Percentiles rank a stretch among this genome's conserved stretches.
These are phyloP conservation scores for Trametopsis cervina DNA, from an alignment of 768 basidiomycete genomes.

Conservation along the genomic window DNA sequence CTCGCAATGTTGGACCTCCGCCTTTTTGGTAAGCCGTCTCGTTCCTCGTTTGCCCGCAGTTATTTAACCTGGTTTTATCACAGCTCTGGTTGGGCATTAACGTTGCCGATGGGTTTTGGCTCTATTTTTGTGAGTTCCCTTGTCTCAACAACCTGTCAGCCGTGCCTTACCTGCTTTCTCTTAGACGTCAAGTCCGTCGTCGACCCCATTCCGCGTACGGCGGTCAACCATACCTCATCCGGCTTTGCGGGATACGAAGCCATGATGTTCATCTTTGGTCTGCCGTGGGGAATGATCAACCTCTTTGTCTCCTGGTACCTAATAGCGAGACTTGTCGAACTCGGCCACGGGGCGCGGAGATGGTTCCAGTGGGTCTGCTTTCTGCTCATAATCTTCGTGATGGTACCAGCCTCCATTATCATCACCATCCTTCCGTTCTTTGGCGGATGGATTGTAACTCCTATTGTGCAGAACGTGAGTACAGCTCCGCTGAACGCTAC, in stretches of 20 bases:
- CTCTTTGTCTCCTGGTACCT: not conserved
- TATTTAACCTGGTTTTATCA: no score
- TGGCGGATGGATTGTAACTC: conserved; percentile 11
- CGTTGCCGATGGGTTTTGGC: conserved; percentile 11
- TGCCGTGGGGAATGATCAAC: conserved; percentile 7
- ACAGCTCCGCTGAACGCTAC: no score
- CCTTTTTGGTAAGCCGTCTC: no score
- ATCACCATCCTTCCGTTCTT: conserved; percentile 12
- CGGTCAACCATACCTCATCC: conserved; percentile 2
- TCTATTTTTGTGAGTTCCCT: conserved; percentile 11
- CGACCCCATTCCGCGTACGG: conserved; percentile 10
- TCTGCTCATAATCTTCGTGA: conserved; percentile 4
- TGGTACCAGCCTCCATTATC: conserved; percentile 1
- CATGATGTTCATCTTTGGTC: conserved; percentile 15
- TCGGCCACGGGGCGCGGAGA: not conserved
- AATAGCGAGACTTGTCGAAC: not conserved
- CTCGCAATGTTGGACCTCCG: no score
- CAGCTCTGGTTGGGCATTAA: conserved; percentile 9
- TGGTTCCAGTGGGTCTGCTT: not conserved
- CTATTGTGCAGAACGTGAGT: conserved; percentile 10
- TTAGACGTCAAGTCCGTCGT: conserved; percentile 7
- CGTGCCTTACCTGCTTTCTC: not conserved
- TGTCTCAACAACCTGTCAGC: not conserved
- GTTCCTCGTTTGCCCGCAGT: no score
- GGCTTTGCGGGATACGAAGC: conserved; percentile 6